Conservation (phyloP, 352 stramenopile species). For the Aphanomyces cochlioides region DNA sequence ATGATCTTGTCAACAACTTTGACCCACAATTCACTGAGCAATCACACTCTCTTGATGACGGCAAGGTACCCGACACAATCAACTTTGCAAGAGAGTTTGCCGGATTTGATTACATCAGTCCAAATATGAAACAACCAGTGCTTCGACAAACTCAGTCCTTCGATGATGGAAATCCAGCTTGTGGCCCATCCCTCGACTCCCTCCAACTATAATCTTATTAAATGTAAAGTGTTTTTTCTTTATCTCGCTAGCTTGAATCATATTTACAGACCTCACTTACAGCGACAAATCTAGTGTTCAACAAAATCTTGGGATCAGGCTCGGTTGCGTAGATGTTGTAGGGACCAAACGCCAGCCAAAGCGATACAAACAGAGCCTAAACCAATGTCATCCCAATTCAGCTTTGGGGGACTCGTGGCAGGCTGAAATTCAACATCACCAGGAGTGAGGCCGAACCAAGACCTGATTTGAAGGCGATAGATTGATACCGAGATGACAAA, state of each 20-base stretch:
- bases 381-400: constrained; percentile 7
- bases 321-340: constrained; percentile 22
- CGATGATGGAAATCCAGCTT: too few relatives aligned
- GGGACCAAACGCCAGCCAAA: not conserved
- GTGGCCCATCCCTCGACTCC: too few relatives aligned
- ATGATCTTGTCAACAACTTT: constrained; percentile 80
- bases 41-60: constrained; percentile 69
- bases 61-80: constrained; percentile 56
- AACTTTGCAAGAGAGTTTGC: constrained; percentile 76
- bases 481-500: constrained; percentile 45
- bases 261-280: too few relatives aligned
- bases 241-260: too few relatives aligned
- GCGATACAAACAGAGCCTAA: not conserved
- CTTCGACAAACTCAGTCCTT: too few relatives aligned
- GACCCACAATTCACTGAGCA: constrained; percentile 82
- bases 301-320: too few relatives aligned
- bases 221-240: too few relatives aligned
- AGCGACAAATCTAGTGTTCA: too few relatives aligned
- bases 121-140: constrained; percentile 25
- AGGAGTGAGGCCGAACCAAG: not conserved
- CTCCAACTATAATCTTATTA: too few relatives aligned
- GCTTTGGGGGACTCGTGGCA: not conserved
- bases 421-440: not conserved
- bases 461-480: constrained; percentile 33
- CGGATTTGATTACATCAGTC: constrained; percentile 77